A percentile compares a stretch with the other conserved stretches of the same genome.
phyloP scores from a whole-genome alignment of 768 basidiomycete species.

The Hericium coralloides region DNA sequence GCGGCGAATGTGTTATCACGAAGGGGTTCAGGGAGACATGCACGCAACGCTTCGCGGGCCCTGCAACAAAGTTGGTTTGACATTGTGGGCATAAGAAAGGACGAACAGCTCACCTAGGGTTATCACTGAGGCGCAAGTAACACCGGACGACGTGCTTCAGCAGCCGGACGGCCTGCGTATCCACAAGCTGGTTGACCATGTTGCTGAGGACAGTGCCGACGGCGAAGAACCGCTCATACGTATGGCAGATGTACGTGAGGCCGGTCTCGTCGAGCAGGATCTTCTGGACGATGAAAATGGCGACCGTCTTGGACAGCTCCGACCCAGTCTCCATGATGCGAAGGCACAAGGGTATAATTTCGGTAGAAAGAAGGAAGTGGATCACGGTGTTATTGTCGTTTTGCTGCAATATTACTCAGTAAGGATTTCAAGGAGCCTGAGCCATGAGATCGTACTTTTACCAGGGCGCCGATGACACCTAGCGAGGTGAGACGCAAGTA shows the following conservation, averaged over 20 bases:
- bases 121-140: slow-evolving; percentile 93
- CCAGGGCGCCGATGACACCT: slow-evolving; percentile 98
- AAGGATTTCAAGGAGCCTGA: slow-evolving; percentile 1
- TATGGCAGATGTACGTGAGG: slow-evolving; percentile 97
- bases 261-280: slow-evolving; percentile 96
- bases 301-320: slow-evolving; percentile 96
- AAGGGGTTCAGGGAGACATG: slow-evolving; percentile 92
- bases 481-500: slow-evolving; percentile 97
- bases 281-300: slow-evolving; percentile 99
- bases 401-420: slow-evolving; percentile 48
- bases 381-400: slow-evolving; percentile 99
- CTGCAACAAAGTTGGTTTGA: slow-evolving; percentile 30
- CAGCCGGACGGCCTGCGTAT: slow-evolving; percentile 92
- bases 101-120: slow-evolving; percentile 59
- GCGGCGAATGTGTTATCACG: slow-evolving; percentile 89
- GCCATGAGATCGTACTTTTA: slow-evolving; percentile 53
- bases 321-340: slow-evolving; percentile 99
- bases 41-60: slow-evolving; percentile 90
- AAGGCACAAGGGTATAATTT: slow-evolving; percentile 98
- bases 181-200: slow-evolving; percentile 97
- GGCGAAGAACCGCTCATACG: slow-evolving; percentile 99
- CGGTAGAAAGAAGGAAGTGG: slow-evolving; percentile 96
- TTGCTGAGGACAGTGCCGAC: slow-evolving; percentile 97
- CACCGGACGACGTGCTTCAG: slow-evolving; percentile 98
- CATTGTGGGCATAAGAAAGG: slow-evolving; percentile 2